phyloP scores from a whole-genome alignment of 106 monocot genomes.

The Dendrobium huoshanense region DNA sequence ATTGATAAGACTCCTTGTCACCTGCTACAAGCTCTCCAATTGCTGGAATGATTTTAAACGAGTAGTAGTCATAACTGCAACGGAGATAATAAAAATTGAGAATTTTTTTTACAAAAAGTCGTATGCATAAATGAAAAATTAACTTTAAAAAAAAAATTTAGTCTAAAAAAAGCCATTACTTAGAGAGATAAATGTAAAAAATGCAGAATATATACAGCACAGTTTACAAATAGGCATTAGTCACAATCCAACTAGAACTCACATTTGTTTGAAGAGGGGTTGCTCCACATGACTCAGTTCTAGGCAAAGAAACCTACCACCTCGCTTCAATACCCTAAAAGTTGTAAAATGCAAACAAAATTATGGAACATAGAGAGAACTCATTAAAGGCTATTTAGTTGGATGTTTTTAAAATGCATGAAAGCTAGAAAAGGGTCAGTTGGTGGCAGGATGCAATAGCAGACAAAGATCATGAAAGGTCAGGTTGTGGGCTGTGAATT shows the following conservation, averaged over 20 bases:
- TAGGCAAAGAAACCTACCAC: slow-evolving; percentile 85
- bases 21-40: slow-evolving; percentile 86
- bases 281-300: slow-evolving; percentile 94
- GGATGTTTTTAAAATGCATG: no score
- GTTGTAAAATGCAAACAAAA: slow-evolving; percentile 7
- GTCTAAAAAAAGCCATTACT: neutral
- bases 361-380: neutral
- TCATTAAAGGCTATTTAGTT: neutral
- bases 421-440: no score
- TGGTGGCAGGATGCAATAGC: no score
- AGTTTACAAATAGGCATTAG: neutral
- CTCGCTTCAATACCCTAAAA: slow-evolving; percentile 82
- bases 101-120: neutral
- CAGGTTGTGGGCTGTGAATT: no score
- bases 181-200: neutral
- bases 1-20: slow-evolving; percentile 85
- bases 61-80: slow-evolving; percentile 89
- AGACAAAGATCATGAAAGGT: no score
- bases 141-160: neutral
- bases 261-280: slow-evolving; percentile 81
- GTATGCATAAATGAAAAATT: neutral
- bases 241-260: slow-evolving; percentile 17
- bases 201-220: neutral
- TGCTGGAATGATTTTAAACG: slow-evolving; percentile 78
- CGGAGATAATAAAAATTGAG: neutral